A percentile compares a stretch with the other conserved stretches of the same genome.
phyloP scores from a whole-genome alignment of 208 protist genomes.

The Crithidia sp. region DNA sequence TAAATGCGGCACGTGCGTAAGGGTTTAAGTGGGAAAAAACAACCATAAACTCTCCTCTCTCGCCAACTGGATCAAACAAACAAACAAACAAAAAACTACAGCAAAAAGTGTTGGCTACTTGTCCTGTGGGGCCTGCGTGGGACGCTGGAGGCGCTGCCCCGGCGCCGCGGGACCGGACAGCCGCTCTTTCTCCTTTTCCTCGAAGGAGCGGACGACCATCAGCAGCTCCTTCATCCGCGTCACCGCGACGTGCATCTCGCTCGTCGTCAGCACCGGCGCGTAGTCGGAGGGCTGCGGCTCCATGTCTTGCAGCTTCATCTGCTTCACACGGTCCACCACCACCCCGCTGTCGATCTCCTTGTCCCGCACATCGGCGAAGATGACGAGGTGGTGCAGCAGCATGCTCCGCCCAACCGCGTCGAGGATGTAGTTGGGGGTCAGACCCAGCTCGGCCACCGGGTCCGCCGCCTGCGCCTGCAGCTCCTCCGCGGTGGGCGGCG shows the following conservation, averaged over 20 bases:
- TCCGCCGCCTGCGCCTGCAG: constrained; percentile 32
- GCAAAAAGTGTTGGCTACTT: background rate
- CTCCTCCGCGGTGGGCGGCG: constrained; percentile 41
- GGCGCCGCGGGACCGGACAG: constrained; percentile 17
- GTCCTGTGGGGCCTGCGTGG: background rate
- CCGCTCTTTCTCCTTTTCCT: constrained; percentile 29
- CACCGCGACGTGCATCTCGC: constrained; percentile 57
- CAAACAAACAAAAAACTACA: too few relatives aligned
- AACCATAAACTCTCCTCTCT: too few relatives aligned
- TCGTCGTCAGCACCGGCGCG: constrained; percentile 51
- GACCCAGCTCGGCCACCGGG: constrained; percentile 48
- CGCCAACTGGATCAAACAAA: too few relatives aligned
- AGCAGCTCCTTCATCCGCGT: constrained; percentile 66
- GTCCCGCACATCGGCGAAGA: constrained; percentile 63
- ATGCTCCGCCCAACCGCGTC: constrained; percentile 87
- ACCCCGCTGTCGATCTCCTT: constrained; percentile 67
- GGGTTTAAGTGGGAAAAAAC: too few relatives aligned
- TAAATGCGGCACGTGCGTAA: too few relatives aligned
- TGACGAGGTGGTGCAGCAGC: constrained; percentile 82
- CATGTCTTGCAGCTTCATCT: constrained; percentile 28
- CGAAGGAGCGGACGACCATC: constrained; percentile 40
- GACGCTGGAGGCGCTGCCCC: constrained; percentile 17
- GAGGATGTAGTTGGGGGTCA: constrained; percentile 76
- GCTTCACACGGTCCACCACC: constrained; percentile 45
- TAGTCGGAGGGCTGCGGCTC: constrained; percentile 55